phyloP scores from a whole-genome alignment of 495 filamentous ascomycete genomes.

The Aspergillus haitiensis region DNA sequence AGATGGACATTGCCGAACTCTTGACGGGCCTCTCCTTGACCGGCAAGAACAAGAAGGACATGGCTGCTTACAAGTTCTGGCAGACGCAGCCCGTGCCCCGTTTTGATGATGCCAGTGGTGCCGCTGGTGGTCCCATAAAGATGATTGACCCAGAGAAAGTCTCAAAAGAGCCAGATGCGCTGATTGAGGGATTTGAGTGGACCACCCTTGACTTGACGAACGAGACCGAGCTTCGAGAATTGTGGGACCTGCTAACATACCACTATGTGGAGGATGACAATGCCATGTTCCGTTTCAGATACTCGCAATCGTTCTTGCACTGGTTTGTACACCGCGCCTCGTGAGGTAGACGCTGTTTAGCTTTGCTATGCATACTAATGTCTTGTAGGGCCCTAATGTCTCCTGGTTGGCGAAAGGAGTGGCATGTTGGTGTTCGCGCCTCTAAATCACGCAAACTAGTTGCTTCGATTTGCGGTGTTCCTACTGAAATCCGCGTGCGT shows the following conservation, averaged over 20 bases:
- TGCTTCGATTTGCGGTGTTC: conserved; percentile 92
- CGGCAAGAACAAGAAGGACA: conserved; percentile 90
- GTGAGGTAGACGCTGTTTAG: not conserved
- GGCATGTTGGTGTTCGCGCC: conserved; percentile 91
- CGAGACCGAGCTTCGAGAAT: conserved; percentile 68
- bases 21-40: conserved; percentile 73
- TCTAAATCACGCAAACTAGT: conserved; percentile 76
- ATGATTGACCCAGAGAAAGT: conserved; percentile 73
- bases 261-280: conserved; percentile 98
- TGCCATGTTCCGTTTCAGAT: conserved; percentile 96
- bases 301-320: conserved; percentile 81
- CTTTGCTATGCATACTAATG: conserved; percentile 8
- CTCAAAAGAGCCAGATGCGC: conserved; percentile 62
- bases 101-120: conserved; percentile 58
- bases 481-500: conserved; percentile 77
- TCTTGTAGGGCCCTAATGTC: conserved; percentile 78
- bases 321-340: conserved; percentile 57
- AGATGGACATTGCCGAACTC: conserved; percentile 73
- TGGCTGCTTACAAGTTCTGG: conserved; percentile 98
- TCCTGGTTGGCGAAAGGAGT: conserved; percentile 92
- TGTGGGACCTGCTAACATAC: conserved; percentile 82
- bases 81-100: conserved; percentile 90
- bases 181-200: conserved; percentile 87
- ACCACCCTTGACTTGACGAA: conserved; percentile 82
- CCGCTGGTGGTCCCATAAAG: conserved; percentile 63